Conservation (phyloP, 108 stramenopile genomes). For the Asterionellopsis glacialis region DNA sequence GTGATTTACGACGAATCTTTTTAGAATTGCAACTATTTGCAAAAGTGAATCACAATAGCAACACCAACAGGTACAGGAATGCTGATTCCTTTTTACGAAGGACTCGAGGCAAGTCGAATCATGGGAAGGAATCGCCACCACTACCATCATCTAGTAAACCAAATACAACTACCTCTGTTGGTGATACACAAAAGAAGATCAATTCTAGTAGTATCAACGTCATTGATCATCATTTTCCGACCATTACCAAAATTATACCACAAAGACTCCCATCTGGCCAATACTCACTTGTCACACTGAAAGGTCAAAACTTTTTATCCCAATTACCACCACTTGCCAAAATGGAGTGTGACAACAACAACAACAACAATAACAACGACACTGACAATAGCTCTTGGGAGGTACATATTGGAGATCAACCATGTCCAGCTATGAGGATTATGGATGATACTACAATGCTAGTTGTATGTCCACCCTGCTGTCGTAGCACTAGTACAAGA, state of each 20-base stretch:
- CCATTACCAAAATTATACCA: constrained; percentile 19
- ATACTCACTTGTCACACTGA: constrained; percentile 40
- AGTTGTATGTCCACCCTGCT: constrained; percentile 49
- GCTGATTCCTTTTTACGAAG: not conserved
- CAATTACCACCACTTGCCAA: not conserved
- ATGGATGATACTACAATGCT: constrained; percentile 51
- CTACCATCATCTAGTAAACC: not conserved
- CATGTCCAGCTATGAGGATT: constrained; percentile 26
- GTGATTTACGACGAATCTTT: constrained; percentile 63
- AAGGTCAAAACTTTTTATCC: constrained; percentile 39
- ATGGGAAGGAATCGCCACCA: not conserved
- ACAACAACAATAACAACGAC: too few relatives aligned
- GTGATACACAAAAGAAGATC: too few relatives aligned
- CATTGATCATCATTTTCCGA: constrained; percentile 8
- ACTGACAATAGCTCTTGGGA: not conserved
- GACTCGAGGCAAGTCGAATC: not conserved
- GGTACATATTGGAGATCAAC: constrained; percentile 35
- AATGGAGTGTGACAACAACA: too few relatives aligned
- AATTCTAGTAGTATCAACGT: too few relatives aligned
- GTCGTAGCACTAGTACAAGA: constrained; percentile 6
- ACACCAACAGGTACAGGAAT: not conserved
- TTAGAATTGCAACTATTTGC: constrained; percentile 58
- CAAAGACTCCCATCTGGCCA: constrained; percentile 21
- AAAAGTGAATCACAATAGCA: not conserved
- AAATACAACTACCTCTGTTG: not conserved